Evolutionary conservation across 257 asterid genomes (phyloP), one percentile per base, ranked within the genome.

Genomic region (Solanum ossicruentum): DNA sequence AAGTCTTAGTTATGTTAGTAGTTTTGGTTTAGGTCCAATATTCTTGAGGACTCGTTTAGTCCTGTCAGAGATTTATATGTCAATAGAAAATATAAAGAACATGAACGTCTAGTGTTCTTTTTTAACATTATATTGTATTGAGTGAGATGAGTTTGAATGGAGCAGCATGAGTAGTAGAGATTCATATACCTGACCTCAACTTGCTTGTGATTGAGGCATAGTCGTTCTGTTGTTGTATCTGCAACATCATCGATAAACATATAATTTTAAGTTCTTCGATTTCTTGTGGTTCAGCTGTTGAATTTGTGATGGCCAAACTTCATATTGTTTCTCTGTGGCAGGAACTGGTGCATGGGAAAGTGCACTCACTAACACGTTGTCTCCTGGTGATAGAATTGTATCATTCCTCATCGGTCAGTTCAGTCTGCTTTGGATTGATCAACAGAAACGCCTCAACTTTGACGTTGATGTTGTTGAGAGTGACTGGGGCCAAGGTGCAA

Each of bases 321-420:
- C 58, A 75, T 49, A 23, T 8, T 16, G 0, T 26, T 26, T 88
- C 78, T 43, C 12, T 51, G 51, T 77, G 86, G 43, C 93, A 96
- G 99, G 99, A 65, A 96, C 99, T 72, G 99, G 99, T 78, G 99
- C 99, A 70, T 96, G 99, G 99, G 99, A 96, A 90, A 96, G 99
- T 92, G 99, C 99, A 78, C 96, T 97, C 20, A 97, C 99, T 8
- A 97, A 97, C 94, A 97, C 99, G 0, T 28, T 97, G 84, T 97
- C 99, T 13, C 99, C 99, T 3, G 99, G 99, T 41, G 98, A 97
- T 87, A 89, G 95, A 23, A 94, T 80, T 39, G 91, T 97, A 32
- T 93, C 98, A 2, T 97, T 97, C 92, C 92, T 95, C 84, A 95
- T 97, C 41, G 99, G 99, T 8, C 98, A 97, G 80, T 97, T 97